Evolutionary conservation across 768 basidiomycete genomes (phyloP).

Genomic region (Macrolepiota fuliginosa): DNA sequence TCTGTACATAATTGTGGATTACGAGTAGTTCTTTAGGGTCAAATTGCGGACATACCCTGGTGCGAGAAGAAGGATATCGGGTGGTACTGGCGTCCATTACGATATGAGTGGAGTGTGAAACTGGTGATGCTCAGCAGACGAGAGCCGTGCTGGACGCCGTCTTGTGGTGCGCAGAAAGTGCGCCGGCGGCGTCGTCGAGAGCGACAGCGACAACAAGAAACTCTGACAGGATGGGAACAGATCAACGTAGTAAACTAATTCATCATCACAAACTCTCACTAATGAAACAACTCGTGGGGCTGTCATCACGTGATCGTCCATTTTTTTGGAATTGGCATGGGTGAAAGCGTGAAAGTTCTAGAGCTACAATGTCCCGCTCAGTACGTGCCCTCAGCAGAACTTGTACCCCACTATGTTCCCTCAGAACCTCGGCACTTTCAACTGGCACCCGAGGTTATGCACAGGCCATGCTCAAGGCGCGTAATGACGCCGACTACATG

Average conservation of each 20-base stretch:
- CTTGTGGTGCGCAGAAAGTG: not conserved
- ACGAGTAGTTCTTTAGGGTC: not conserved
- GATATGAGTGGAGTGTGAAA: not conserved
- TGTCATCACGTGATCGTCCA: not conserved
- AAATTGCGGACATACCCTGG: not conserved
- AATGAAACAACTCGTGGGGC: not conserved
- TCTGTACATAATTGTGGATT: not conserved
- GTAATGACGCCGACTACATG: not conserved
- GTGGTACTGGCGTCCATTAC: not conserved
- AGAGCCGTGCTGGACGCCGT: not conserved
- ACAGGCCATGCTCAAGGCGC: not conserved
- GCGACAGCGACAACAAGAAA: not conserved
- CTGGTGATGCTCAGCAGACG: not conserved
- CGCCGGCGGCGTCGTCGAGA: constrained; percentile 7
- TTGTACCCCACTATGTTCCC: not conserved
- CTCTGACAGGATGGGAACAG: not conserved
- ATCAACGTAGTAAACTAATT: not conserved
- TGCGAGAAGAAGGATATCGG: not conserved
- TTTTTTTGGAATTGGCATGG: not conserved
- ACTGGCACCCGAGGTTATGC: constrained; percentile 12
- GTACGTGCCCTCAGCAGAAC: not conserved
- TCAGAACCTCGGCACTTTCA: not conserved
- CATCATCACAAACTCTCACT: not conserved
- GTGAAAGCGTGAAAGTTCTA: too few species aligned
- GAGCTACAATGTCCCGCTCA: constrained; percentile 1